A percentile compares a stretch with the other conserved stretches of the same genome.
Evolutionary conservation across 768 basidiomycete genomes (phyloP).

Genomic region (Suillus bovinus): DNA sequence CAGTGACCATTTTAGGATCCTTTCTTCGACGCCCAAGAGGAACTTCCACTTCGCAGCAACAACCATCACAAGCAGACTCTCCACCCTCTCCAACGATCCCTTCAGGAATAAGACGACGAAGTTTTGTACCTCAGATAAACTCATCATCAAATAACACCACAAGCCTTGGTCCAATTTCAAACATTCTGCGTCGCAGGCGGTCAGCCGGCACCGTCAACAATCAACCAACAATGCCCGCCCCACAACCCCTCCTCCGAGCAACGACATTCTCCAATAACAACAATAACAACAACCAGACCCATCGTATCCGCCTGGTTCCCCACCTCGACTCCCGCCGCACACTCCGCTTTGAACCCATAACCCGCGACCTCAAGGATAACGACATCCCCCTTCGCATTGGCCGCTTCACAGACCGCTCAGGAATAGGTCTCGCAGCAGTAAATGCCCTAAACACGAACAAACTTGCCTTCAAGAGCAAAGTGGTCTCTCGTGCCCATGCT

Average conservation of each 20-base stretch:
- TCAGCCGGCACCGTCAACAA: slow-evolving; percentile 56
- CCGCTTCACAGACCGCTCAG: slow-evolving; percentile 76
- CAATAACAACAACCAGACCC: slow-evolving; percentile 36
- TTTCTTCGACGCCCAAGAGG: slow-evolving; percentile 73
- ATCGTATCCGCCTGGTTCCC: slow-evolving; percentile 92
- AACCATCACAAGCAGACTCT: slow-evolving; percentile 27
- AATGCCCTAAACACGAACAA: slow-evolving; percentile 76
- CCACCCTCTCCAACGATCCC: slow-evolving; percentile 39
- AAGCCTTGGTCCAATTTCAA: slow-evolving; percentile 38
- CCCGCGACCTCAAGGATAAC: slow-evolving; percentile 74
- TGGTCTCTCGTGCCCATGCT: slow-evolving; percentile 92
- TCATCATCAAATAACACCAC: slow-evolving; percentile 35
- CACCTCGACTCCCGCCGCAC: slow-evolving; percentile 93
- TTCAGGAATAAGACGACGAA: slow-evolving; percentile 37
- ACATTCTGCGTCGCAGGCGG: slow-evolving; percentile 64
- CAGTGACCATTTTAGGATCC: slow-evolving; percentile 56
- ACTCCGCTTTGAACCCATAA: slow-evolving; percentile 90
- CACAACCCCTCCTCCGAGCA: slow-evolving; percentile 10
- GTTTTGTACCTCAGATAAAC: slow-evolving; percentile 37
- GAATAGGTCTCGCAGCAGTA: slow-evolving; percentile 42
- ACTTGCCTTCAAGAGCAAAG: slow-evolving; percentile 94
- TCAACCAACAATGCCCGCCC: slow-evolving; percentile 17
- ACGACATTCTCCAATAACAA: slow-evolving; percentile 17
- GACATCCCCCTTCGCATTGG: slow-evolving; percentile 83
- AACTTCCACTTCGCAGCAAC: slow-evolving; percentile 57